Base-by-base conservation (phyloP, 495 filamentous ascomycete species). In the Penicillium coprophilum region DNA sequence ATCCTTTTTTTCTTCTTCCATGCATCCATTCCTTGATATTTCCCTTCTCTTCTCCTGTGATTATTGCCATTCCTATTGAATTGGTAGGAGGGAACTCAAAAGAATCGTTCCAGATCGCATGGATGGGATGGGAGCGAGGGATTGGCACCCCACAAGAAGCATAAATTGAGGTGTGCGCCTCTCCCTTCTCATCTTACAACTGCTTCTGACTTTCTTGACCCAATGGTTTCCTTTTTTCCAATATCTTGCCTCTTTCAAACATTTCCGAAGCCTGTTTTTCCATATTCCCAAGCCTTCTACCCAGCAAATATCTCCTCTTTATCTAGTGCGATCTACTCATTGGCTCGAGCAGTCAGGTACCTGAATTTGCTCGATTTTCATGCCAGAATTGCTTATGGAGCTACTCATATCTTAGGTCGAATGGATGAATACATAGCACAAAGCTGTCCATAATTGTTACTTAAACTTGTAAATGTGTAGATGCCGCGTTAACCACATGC, bases 251-350 rank as follows among this genome's bases (percentile, higher is more conserved):
- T 20, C 21, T 46, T 39, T 34, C 24, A 46, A 41, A 28, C 40
- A 58, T 34, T n/a, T 62, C 53, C 62, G 59, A 51, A 58, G 57
- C 53, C 52, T 60, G 46, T 63, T 56, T 64, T 68, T 56, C 67
- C 60, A 68, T 64, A 75, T 69, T 71, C 60, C 70, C 72, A 71
- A 62, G 58, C 57, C 63, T 63, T 56, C 58, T 58, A 62, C 53
- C 55, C 49, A 67, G 64, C 62, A 55, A 54, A 59, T 61, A 48
- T 39, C 0, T 54, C 40, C 28, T 12, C 6, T 45, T 24, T 53
- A 2, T 46, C 34, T 38, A 6, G 3, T 46, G 30, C 27, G 27
- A 23, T 24, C 24, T 30, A 27, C n/a, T 4, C 5, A 1, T 50
- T n/a, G 6, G 20, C 20, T 6, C 21, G 21, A 27, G 32, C 9